Evolutionary conservation across 176 grass and related monocot species (phyloP), one percentile per base, ranked within the genome.

Genomic region (Musa troglodytarum): DNA sequence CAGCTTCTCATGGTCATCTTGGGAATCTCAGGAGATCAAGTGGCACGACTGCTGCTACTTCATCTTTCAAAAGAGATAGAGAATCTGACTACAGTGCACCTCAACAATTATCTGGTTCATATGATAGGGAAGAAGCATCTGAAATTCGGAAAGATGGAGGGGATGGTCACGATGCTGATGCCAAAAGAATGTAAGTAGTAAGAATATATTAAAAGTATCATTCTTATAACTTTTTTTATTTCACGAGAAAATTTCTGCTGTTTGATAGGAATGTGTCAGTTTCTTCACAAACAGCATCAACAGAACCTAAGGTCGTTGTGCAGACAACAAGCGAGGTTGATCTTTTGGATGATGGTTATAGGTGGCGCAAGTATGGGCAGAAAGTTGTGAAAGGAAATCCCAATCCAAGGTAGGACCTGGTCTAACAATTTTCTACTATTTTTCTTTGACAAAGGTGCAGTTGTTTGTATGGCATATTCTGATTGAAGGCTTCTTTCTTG

Each of bases 291-390:
- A 70, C 29, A 50, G 25, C 77, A 51, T 8, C 67, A 11, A 49
- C 53, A 10, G 77, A 71, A 34, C 54, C 77, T 25, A 79, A 43
- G 43, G 71, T 79, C 4, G 49, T 79, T 62, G 77, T 79, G 66
- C 77, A 79, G 54, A 72, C 54, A 24, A 59, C 77, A 22, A 61
- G 54, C 62, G 77, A 79, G 25, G 68, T 71, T 10, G 77, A 49
- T 49, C 66, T 57, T 24, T 49, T 79, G 34, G 55, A 19, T 79
- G 77, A 79, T 62, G 77, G 77, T 59, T 79, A 79, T 51, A 70
- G 77, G 28, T 79, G 77, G 77, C 77, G 77, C 17, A 79, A 79
- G 77, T 79, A 79, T 70, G 77, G 77, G 55, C 77, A 79, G 43
- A 79, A 79, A 71, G 43, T 79, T 51, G 77, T 79, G 28, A 79